Evolutionary conservation across 1,139 yeast genomes (phyloP).

Genomic region (Saccharomyces hybrid): DNA sequence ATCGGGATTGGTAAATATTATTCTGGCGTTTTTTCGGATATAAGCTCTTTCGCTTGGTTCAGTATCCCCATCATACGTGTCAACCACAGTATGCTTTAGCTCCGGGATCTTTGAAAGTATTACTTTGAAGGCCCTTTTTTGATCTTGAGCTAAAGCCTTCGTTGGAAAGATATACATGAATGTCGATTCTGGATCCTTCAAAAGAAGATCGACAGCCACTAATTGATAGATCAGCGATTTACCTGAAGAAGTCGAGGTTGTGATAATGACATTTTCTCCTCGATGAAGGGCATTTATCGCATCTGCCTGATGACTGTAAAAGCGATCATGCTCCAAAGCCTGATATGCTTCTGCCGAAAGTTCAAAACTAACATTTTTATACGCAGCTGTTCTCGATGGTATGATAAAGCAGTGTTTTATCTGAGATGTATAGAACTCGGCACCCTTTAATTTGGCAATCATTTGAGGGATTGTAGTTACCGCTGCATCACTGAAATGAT

Average conservation of each 20-base stretch:
- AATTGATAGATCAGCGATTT: constrained; percentile 86
- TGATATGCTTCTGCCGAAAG: constrained; percentile 42
- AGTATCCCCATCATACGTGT: constrained; percentile 93
- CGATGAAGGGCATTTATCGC: constrained; percentile 55
- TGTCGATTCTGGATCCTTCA: constrained; percentile 49
- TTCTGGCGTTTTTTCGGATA: constrained; percentile 58
- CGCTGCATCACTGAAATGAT: constrained; percentile 28
- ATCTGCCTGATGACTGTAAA: constrained; percentile 75
- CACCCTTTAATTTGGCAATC: constrained; percentile 40
- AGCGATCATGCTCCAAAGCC: constrained; percentile 43
- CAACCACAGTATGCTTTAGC: constrained; percentile 37
- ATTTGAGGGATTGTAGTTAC: constrained; percentile 36
- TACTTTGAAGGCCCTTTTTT: constrained; percentile 64
- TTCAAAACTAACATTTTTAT: constrained; percentile 36
- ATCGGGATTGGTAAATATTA: constrained; percentile 92
- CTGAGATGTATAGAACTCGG: constrained; percentile 52
- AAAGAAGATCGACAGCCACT: constrained; percentile 56
- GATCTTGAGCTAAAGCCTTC: constrained; percentile 96
- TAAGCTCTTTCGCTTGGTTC: constrained; percentile 44
- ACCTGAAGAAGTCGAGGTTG: constrained; percentile 94
- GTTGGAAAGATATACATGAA: constrained; percentile 92
- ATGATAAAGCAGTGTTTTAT: constrained; percentile 42
- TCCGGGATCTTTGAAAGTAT: constrained; percentile 44
- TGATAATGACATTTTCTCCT: constrained; percentile 65
- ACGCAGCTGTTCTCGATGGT: constrained; percentile 41